Percentiles rank a stretch among this genome's conserved stretches.
These are phyloP conservation scores for Pseudozyma hubeiensis DNA, from an alignment of 1,284 basidiomycete species.

Conservation along the genomic window DNA sequence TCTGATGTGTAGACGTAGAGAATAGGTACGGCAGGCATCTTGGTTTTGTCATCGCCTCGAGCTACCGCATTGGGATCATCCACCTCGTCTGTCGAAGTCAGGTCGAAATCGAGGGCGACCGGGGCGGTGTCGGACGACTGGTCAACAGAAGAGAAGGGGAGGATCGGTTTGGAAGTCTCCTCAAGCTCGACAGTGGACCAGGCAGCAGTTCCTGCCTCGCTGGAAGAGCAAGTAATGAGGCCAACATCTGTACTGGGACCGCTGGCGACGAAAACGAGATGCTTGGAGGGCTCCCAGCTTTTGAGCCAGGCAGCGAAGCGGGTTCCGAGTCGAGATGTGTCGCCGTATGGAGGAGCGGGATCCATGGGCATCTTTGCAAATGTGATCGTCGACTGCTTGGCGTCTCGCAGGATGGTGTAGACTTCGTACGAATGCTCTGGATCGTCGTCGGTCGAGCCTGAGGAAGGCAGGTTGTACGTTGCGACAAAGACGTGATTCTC, in stretches of 20 bases:
- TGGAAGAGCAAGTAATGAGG: slow-evolving; percentile 73
- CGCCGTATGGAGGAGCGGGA: slow-evolving; percentile 74
- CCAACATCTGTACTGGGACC: slow-evolving; percentile 81
- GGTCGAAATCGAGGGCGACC: slow-evolving; percentile 77
- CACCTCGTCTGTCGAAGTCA: slow-evolving; percentile 74
- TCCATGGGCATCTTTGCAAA: slow-evolving; percentile 72
- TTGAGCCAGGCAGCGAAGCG: slow-evolving; percentile 74
- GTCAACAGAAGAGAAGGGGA: slow-evolving; percentile 76
- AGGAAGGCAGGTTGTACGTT: slow-evolving; percentile 73
- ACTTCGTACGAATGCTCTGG: slow-evolving; percentile 72
- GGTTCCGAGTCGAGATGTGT: slow-evolving; percentile 74
- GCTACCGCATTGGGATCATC: slow-evolving; percentile 74
- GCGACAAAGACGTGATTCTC: slow-evolving; percentile 79
- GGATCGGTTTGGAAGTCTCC: slow-evolving; percentile 76
- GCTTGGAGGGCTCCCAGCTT: slow-evolving; percentile 77
- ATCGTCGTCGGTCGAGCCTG: slow-evolving; percentile 42
- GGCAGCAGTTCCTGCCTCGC: slow-evolving; percentile 68
- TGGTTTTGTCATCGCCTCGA: slow-evolving; percentile 70
- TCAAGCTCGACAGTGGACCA: slow-evolving; percentile 82
- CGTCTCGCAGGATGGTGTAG: slow-evolving; percentile 76
- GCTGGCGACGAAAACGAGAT: slow-evolving; percentile 78
- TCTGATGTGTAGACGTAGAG: slow-evolving; percentile 83
- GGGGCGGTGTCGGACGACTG: slow-evolving; percentile 80
- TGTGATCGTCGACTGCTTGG: slow-evolving; percentile 74
- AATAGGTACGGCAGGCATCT: slow-evolving; percentile 73